Evolutionary conservation across 345 rosid genomes (phyloP), one percentile per base, ranked within the genome.

Genomic region (Boechera retrofracta): DNA sequence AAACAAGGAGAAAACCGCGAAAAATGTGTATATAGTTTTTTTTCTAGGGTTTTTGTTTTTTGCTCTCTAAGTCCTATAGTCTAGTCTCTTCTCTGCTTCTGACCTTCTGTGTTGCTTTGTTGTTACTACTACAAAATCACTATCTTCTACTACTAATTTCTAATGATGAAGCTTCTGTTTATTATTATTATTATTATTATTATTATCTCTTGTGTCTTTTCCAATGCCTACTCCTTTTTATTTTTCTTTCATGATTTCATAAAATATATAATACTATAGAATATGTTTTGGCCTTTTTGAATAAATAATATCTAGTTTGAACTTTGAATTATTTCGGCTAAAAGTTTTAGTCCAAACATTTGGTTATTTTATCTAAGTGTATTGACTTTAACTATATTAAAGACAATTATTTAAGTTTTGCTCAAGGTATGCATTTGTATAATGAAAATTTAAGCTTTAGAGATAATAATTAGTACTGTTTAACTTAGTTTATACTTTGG

Each of bases 121-220:
- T 21, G 24, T 21, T 21, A 21, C 24, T 21, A 21, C 24, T 21
- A 21, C 24, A 21, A 18, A 69, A 53, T 26, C 7, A 77, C 49
- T n/a, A 54, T 45, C 71, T 75, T 54, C 28, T 64, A 39, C 10
- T 6, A 39, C 24, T 8, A 10, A 31, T 10, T 26, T 5, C 10
- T 75, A 35, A 38, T 36, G 32, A 49, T 32, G 64, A 56, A 51
- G 42, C 42, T 10, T 39, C 42, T 2, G 3, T 4, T 73, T 11
- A 24, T 47, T 24, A 12, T 48, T 56, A 39, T 66, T n/a, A 39
- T 73, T 12, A 24, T 26, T 26, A 39, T 73, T 12, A 24, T 26
- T 26, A 8, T 29, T 56, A 49, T 67, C 2, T 69, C 15, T 62
- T 54, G 12, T 59, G 75, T 69, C 80, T 69, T 76, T 76, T 24